Percentiles rank a stretch among this genome's conserved stretches.
phyloP scores from a whole-genome alignment of 257 asterid genomes.

The Solanum medicagineum region DNA sequence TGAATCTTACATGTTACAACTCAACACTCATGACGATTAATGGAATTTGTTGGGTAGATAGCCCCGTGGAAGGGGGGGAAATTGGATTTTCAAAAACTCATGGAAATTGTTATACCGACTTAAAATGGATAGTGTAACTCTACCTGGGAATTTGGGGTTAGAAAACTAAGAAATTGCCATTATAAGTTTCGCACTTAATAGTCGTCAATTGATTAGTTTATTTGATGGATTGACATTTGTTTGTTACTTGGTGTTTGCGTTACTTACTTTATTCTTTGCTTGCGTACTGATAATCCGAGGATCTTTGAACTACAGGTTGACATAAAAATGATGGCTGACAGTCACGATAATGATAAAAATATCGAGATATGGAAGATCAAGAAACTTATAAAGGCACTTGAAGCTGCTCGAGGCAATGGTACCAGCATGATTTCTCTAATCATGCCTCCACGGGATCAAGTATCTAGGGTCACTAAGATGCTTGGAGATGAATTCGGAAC shows the following conservation, averaged over 20 bases:
- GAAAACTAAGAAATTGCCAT: not conserved
- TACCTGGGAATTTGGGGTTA: not conserved
- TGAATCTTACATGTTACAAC: not conserved
- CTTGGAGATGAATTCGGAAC: constrained; percentile 37
- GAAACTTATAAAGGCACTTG: constrained; percentile 27
- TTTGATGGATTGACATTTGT: not conserved
- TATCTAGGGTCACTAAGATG: constrained; percentile 29
- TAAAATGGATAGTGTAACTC: not conserved
- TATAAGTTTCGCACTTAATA: not conserved
- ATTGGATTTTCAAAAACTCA: not conserved
- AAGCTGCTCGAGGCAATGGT: constrained; percentile 36
- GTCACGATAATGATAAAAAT: constrained; percentile 25
- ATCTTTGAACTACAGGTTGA: not conserved
- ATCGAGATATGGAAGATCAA: constrained; percentile 33
- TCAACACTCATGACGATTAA: not conserved
- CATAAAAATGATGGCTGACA: constrained; percentile 1
- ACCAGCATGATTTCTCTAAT: constrained; percentile 37
- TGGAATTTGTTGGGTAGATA: not conserved
- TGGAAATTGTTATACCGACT: not conserved
- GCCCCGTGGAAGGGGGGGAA: not conserved
- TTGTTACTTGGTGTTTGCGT: not conserved
- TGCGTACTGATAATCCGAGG: not conserved
- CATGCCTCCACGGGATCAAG: constrained; percentile 37
- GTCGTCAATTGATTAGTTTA: not conserved
- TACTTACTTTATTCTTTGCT: not conserved